Evolutionary conservation across 257 asterid genomes (phyloP).

Genomic region (Craterostigma plantagineum): DNA sequence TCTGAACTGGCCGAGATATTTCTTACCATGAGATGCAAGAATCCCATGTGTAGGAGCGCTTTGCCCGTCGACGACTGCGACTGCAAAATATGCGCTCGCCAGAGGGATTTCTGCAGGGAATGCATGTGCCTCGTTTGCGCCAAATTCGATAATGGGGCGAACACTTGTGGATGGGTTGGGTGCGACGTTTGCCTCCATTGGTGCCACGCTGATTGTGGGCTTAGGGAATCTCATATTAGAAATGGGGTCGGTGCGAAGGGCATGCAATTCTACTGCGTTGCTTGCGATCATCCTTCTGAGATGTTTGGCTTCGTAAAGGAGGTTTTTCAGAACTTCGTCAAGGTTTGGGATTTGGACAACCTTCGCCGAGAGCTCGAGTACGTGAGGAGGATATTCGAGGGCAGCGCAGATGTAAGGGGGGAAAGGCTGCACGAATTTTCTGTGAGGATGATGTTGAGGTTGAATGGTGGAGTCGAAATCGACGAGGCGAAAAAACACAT

Average conservation of each 20-base stretch:
- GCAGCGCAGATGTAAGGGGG: slow-evolving; percentile 76
- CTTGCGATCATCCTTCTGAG: slow-evolving; percentile 96
- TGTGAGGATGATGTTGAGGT: slow-evolving; percentile 37
- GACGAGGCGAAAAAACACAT: slow-evolving; percentile 45
- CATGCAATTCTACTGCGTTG: slow-evolving; percentile 96
- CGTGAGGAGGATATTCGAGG: slow-evolving; percentile 51
- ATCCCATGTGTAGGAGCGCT: slow-evolving; percentile 50
- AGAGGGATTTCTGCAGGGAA: slow-evolving; percentile 77
- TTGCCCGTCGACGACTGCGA: slow-evolving; percentile 98
- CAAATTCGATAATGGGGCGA: slow-evolving; percentile 80
- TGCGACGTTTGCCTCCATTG: slow-evolving; percentile 95
- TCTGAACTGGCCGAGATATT: slow-evolving; percentile 70
- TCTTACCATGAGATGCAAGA: slow-evolving; percentile 63
- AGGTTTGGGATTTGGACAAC: slow-evolving; percentile 71
- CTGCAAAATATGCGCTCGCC: slow-evolving; percentile 62
- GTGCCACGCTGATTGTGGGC: slow-evolving; percentile 96
- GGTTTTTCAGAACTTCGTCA: slow-evolving; percentile 71
- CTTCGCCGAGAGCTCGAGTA: slow-evolving; percentile 74
- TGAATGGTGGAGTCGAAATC: slow-evolving; percentile 44
- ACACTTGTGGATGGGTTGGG: slow-evolving; percentile 98
- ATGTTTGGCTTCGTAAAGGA: slow-evolving; percentile 97
- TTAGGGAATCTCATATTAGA: slow-evolving; percentile 62
- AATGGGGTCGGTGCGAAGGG: slow-evolving; percentile 61
- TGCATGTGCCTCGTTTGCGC: slow-evolving; percentile 98
- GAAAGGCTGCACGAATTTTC: slow-evolving; percentile 48